A percentile compares a stretch with the other conserved stretches of the same genome.
These are phyloP conservation scores for Colletotrichum liriopes DNA, from an alignment of 2,329 filamentous ascomycete species.

Conservation along the genomic window DNA sequence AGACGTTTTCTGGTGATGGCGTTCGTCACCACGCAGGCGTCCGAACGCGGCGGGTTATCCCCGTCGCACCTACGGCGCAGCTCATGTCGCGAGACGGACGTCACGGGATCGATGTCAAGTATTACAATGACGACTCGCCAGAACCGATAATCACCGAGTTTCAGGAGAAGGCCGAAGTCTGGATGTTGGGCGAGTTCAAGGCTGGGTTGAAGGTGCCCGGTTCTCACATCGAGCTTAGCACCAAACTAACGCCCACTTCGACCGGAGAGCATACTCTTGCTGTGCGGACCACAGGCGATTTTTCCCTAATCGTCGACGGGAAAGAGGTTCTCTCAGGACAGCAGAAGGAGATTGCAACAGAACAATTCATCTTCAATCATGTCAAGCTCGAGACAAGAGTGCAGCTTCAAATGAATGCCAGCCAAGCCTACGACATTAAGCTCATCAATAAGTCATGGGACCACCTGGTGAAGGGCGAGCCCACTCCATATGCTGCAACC, in stretches of 20 bases:
- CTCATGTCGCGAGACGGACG: constrained; percentile 36
- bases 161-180: constrained; percentile 42
- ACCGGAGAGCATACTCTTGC: constrained; percentile 43
- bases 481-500: constrained; percentile 36
- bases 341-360: constrained; percentile 38
- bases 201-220: constrained; percentile 38
- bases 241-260: constrained; percentile 35
- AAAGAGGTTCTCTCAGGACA: constrained; percentile 36
- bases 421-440: constrained; percentile 35
- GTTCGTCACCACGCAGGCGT: constrained; percentile 31
- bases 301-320: constrained; percentile 38
- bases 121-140: constrained; percentile 39
- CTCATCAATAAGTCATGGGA: constrained; percentile 38
- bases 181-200: constrained; percentile 46
- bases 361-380: constrained; percentile 46
- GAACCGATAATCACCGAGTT: constrained; percentile 39
- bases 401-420: constrained; percentile 34
- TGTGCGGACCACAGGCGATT: constrained; percentile 39
- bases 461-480: constrained; percentile 33
- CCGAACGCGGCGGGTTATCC: constrained; percentile 39
- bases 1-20: background rate
- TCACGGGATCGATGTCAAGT: constrained; percentile 39
- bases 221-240: constrained; percentile 40
- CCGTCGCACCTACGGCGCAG: constrained; percentile 24
- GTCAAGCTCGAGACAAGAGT: constrained; percentile 41